Evolutionary conservation across 2,329 filamentous ascomycete genomes (phyloP).

Genomic region (Xylaria polymorpha): DNA sequence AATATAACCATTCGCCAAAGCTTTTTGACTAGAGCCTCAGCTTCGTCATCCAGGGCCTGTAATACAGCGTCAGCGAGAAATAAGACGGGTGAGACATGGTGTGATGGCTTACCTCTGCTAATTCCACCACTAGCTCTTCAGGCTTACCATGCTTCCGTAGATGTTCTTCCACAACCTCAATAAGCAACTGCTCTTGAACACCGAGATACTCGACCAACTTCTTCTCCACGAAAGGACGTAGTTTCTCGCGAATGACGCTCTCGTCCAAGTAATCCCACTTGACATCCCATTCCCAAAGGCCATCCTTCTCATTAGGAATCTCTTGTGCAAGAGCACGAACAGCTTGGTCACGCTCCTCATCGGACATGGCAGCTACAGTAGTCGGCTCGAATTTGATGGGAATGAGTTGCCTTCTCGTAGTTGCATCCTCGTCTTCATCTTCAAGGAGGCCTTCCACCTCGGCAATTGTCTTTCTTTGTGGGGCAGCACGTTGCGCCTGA

Average conservation of each 20-base stretch:
- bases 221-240: slow-evolving; percentile 95
- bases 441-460: slow-evolving; percentile 95
- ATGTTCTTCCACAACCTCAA: slow-evolving; percentile 92
- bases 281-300: slow-evolving; percentile 91
- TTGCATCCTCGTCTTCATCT: slow-evolving; percentile 86
- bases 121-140: slow-evolving; percentile 82
- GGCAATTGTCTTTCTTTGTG: slow-evolving; percentile 81
- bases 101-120: slow-evolving; percentile 77
- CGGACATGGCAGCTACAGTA: slow-evolving; percentile 75
- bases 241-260: slow-evolving; percentile 81
- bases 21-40: slow-evolving; percentile 93
- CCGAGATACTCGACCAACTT: slow-evolving; percentile 98
- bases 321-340: slow-evolving; percentile 85
- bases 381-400: slow-evolving; percentile 84
- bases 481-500: slow-evolving; percentile 65
- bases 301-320: slow-evolving; percentile 87
- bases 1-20: slow-evolving; percentile 99
- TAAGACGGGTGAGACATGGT: not conserved
- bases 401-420: slow-evolving; percentile 78
- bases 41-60: slow-evolving; percentile 91
- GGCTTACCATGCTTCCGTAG: slow-evolving; percentile 79
- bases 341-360: slow-evolving; percentile 87
- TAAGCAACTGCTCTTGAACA: slow-evolving; percentile 94
- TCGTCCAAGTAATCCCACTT: slow-evolving; percentile 94
- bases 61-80: slow-evolving; percentile 47